These are phyloP conservation scores for Podospora pseudoanserina DNA, from an alignment of 495 filamentous ascomycete species.

Conservation along the genomic window DNA sequence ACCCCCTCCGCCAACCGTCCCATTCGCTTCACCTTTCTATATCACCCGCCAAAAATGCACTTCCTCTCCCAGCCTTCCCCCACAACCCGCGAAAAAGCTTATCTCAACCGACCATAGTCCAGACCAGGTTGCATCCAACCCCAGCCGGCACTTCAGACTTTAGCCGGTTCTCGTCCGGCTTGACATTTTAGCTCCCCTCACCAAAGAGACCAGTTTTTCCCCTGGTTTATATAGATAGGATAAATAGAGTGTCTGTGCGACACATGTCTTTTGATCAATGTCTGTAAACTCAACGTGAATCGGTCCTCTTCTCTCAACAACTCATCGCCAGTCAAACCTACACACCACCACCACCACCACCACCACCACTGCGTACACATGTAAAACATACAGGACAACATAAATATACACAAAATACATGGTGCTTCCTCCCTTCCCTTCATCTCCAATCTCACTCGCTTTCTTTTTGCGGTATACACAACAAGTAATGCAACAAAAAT, in stretches of 20 bases:
- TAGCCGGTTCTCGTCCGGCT: not conserved
- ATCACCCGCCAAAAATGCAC: not conserved
- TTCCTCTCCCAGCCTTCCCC: not conserved
- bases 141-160: not conserved
- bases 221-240: not conserved
- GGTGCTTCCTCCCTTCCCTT: too few relatives aligned
- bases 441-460: not conserved
- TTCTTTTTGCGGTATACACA: not conserved
- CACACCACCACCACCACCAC: not conserved
- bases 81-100: not conserved
- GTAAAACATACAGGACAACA: not conserved
- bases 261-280: not conserved
- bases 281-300: not conserved
- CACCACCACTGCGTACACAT: not conserved
- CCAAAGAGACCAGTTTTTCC: not conserved
- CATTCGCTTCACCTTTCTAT: not conserved
- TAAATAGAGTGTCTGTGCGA: not conserved
- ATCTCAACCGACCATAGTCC: not conserved
- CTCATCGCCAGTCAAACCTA: not conserved
- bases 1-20: not conserved
- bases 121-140: not conserved
- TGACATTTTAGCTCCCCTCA: not conserved
- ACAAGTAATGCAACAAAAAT: not conserved
- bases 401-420: not conserved
- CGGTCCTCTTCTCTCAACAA: not conserved